Evolutionary conservation across 2,329 filamentous ascomycete genomes (phyloP), one percentile per base, ranked within the genome.

Genomic region (Fonsecaea multimorphosa): DNA sequence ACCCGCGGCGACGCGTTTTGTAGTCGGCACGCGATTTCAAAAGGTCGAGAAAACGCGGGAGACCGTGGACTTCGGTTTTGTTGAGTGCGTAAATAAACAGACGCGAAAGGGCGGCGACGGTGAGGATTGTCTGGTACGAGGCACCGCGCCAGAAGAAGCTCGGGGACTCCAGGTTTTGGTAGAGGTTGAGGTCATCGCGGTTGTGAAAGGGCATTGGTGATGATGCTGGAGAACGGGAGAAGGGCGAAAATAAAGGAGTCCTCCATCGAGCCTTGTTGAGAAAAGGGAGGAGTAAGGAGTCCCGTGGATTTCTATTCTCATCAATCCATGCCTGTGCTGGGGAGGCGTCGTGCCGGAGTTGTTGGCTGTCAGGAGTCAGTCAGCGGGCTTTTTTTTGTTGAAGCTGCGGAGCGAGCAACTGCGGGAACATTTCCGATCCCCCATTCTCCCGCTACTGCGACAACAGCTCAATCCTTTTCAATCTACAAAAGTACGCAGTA

Each of bases 71-170:
- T 76, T 97, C 89, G 54, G 58, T 60, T 51, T 49, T 36, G 46
- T 52, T 60, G 68, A 94, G 78, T 0, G 86, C 87, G 70, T 88
- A 90, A 51, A 97, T 79, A 75, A 98, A 97, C 1, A 81, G 83
- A 67, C 91, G 87, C 63, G 87, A 92, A 6, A 96, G 71, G 31
- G 88, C 78, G 55, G 89, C 90, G 0, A 92, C 89, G 11, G 89
- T 78, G 72, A 90, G 89, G 85, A 97, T 92, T 40, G 91, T 85
- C 68, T 88, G 80, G 58, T 88, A 83, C n/a, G 93, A 96, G 38
- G 85, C 85, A 62, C 88, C 79, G 68, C 91, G 89, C 90, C 91
- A 93, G 55, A 79, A 74, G 60, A 77, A 71, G 61, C 79, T 81
- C 61, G 80, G 80, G 65, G 72, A 72, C 61, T 82, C 79, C 34